phyloP scores from a whole-genome alignment of 2,329 filamentous ascomycete genomes.

The Stagonosporopsis cucurbitacearum region DNA sequence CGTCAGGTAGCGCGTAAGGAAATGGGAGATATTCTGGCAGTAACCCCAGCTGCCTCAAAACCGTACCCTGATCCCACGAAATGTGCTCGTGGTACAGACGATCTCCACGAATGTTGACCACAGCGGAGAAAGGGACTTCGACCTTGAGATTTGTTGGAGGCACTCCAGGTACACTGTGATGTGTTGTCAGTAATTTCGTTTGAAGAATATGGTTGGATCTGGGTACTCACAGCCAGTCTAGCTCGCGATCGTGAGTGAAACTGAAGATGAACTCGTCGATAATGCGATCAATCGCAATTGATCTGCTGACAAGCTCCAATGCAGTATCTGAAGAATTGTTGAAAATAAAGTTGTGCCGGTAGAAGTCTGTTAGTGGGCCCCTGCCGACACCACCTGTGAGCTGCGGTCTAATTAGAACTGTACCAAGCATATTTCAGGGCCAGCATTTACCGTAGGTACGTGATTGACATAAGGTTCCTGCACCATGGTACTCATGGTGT shows the following conservation, averaged over 20 bases:
- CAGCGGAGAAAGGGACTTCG: constrained; percentile 65
- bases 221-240: constrained; percentile 39
- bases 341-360: constrained; percentile 74
- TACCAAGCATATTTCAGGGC: not conserved
- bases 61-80: constrained; percentile 69
- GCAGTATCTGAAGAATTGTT: constrained; percentile 70
- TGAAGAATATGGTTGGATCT: not conserved
- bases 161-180: constrained; percentile 20
- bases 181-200: not conserved
- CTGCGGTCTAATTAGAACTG: constrained; percentile 5
- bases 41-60: constrained; percentile 65
- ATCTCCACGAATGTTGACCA: constrained; percentile 71
- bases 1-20: constrained; percentile 45
- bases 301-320: constrained; percentile 72
- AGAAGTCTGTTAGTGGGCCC: constrained; percentile 66
- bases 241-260: constrained; percentile 28
- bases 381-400: constrained; percentile 71
- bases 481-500: constrained; percentile 81
- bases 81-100: constrained; percentile 73
- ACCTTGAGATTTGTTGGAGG: constrained; percentile 49
- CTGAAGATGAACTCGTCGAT: constrained; percentile 37
- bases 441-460: constrained; percentile 60
- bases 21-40: constrained; percentile 70
- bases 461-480: constrained; percentile 79
- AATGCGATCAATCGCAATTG: constrained; percentile 71